Conservation (phyloP, 306 rosid genomes). For the Mucuna pruriens region DNA sequence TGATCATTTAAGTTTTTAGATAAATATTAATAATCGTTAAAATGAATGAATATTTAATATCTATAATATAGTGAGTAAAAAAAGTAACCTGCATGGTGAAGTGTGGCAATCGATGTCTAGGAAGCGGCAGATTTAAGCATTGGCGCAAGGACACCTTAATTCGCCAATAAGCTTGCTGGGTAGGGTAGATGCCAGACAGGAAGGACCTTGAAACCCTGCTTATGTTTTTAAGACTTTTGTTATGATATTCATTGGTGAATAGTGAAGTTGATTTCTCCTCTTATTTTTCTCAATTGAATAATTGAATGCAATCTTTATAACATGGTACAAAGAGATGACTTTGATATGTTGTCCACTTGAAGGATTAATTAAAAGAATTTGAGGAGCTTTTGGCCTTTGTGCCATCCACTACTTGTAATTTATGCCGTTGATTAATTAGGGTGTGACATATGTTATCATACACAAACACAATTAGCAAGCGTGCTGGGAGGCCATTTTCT, state of each 20-base stretch:
- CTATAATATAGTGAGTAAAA: too few species aligned
- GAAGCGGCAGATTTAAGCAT: slow-evolving; percentile 59
- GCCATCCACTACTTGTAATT: slow-evolving; percentile 38
- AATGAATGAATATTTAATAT: too few species aligned
- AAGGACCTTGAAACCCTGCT: slow-evolving; percentile 41
- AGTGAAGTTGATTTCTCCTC: slow-evolving; percentile 25
- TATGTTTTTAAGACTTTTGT: slow-evolving; percentile 33
- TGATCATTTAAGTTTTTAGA: too few species aligned
- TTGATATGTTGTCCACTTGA: slow-evolving; percentile 40
- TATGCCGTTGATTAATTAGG: slow-evolving; percentile 38
- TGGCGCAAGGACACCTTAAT: slow-evolving; percentile 22
- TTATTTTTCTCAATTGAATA: neutral
- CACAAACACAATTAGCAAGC: slow-evolving; percentile 39
- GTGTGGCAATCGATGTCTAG: slow-evolving; percentile 38
- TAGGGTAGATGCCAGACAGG: slow-evolving; percentile 48
- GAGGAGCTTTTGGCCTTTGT: slow-evolving; percentile 38
- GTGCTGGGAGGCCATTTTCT: slow-evolving; percentile 39
- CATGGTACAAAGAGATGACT: slow-evolving; percentile 1
- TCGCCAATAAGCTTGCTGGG: slow-evolving; percentile 29
- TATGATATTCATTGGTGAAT: slow-evolving; percentile 23
- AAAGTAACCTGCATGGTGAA: neutral
- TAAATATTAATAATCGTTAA: too few species aligned
- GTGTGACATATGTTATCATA: slow-evolving; percentile 43
- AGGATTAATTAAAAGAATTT: slow-evolving; percentile 34
- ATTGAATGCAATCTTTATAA: neutral